Base-by-base conservation (phyloP, 2,329 filamentous ascomycete genomes). In the Rhynchosporium secalis region DNA sequence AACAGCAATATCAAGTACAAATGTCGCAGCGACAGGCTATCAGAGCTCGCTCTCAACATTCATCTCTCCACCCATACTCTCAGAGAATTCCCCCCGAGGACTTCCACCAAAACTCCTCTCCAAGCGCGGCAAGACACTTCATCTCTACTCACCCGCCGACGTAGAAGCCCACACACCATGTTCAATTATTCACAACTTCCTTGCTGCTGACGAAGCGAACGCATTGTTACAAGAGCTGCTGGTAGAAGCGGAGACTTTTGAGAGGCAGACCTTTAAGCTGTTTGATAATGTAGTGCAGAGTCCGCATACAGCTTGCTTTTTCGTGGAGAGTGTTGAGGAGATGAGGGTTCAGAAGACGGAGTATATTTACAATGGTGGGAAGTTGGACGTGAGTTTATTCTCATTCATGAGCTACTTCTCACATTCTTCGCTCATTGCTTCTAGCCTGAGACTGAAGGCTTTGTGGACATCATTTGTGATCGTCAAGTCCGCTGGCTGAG, bases 161-260 rank as follows among this genome's bases (percentile, higher is more conserved):
- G 85, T 98, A 51, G 89, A 91, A 55, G 81, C 84, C 29, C 84
- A 96, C 72, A 96, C 94, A 0, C 92, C 95, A 1, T 97, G 93
- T 76, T 93, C 91, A 10, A 90, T 98, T 67, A 86, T 97, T 60
- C 92, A 96, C 76, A 95, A 96, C 71, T 97, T 98, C 69, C 80
- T 99, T 0, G 86, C 91, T 0, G 36, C 80, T 0, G 79, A 87
- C 1, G 81, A 90, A 62, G 94, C 95, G 45, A 88, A 92, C 66
- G 80, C 82, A 0, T 80, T 99, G 12, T 79, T 98, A 0, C 74
- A 76, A 38, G 93, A 98, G 73, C 81, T 98, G 43, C 76, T 97
- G 0, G 77, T 82, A 1, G 92, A 97, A 76, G 82, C 89, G 0
- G 78, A 83, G 28, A 84, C 87, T 0, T 96, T 92, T 72, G 80